phyloP scores from a whole-genome alignment of 805 yeast genomes.

The Teunomyces atbi region DNA sequence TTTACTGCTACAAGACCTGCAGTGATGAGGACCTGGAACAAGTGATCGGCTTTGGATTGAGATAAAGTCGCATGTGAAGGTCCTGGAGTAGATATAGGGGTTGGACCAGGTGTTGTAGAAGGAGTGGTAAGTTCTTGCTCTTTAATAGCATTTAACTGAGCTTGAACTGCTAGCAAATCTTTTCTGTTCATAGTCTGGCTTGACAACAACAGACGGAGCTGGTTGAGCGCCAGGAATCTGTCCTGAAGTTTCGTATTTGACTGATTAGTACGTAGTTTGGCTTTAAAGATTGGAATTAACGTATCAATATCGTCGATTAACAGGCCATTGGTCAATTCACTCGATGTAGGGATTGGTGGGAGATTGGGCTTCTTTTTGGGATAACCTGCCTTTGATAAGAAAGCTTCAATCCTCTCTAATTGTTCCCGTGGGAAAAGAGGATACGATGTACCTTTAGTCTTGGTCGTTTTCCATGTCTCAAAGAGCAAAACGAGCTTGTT shows the following conservation, averaged over 20 bases:
- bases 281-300: constrained; percentile 43
- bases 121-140: constrained; percentile 24
- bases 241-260: constrained; percentile 43
- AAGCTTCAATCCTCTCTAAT: constrained; percentile 69
- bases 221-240: constrained; percentile 43
- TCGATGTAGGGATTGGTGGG: constrained; percentile 6
- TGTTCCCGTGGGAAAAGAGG: constrained; percentile 74
- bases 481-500: constrained; percentile 69
- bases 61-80: constrained; percentile 2
- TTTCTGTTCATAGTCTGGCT: constrained; percentile 32
- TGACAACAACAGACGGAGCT: constrained; percentile 40
- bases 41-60: constrained; percentile 19
- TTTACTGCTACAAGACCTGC: constrained; percentile 41
- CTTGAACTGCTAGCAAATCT: constrained; percentile 38
- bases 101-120: constrained; percentile 11
- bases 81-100: constrained; percentile 9
- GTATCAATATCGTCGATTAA: constrained; percentile 35
- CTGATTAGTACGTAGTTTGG: constrained; percentile 28
- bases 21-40: constrained; percentile 34
- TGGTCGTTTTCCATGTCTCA: constrained; percentile 82
- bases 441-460: constrained; percentile 52
- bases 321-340: constrained; percentile 17
- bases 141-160: constrained; percentile 36
- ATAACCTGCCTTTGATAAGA: constrained; percentile 45
- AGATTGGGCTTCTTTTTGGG: constrained; percentile 10